phyloP scores from a whole-genome alignment of 2,329 filamentous ascomycete genomes.

The Chaetomiaceae sp. region DNA sequence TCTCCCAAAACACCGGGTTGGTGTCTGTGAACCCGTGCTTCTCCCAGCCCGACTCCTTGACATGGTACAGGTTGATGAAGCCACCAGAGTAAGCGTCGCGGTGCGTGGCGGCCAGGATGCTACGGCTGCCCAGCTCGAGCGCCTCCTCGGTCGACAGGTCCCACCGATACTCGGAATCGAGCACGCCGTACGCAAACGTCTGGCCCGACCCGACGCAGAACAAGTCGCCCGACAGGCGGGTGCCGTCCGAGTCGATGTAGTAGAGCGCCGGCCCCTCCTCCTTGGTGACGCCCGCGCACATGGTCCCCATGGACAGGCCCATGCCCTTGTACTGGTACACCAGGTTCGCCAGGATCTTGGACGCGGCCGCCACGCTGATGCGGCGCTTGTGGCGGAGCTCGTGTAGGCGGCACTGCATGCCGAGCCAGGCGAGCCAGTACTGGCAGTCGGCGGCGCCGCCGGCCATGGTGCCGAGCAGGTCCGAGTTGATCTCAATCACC shows the following conservation, averaged over 20 bases:
- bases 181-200: constrained; percentile 96
- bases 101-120: constrained; percentile 94
- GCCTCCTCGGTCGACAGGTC: constrained; percentile 84
- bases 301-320: constrained; percentile 98
- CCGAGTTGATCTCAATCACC: constrained; percentile 97
- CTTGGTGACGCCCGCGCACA: constrained; percentile 95
- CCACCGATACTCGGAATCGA: constrained; percentile 92
- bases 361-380: constrained; percentile 94
- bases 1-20: constrained; percentile 99
- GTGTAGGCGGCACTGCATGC: constrained; percentile 98
- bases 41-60: constrained; percentile 98
- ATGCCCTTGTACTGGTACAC: constrained; percentile 99
- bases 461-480: constrained; percentile 94
- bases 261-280: constrained; percentile 96
- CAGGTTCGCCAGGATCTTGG: constrained; percentile 97
- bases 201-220: constrained; percentile 98
- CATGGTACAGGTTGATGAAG: constrained; percentile 97
- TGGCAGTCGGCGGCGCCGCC: constrained; percentile 98
- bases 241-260: constrained; percentile 98
- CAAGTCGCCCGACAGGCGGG: constrained; percentile 84
- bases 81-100: constrained; percentile 98
- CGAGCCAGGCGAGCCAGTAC: constrained; percentile 98
- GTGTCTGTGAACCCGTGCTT: constrained; percentile 98
- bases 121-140: constrained; percentile 82
- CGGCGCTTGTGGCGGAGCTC: constrained; percentile 98